A percentile compares a stretch with the other conserved stretches of the same genome.
phyloP scores from a whole-genome alignment of 1,284 basidiomycete genomes.

The Rhodotorula mucilaginosa region DNA sequence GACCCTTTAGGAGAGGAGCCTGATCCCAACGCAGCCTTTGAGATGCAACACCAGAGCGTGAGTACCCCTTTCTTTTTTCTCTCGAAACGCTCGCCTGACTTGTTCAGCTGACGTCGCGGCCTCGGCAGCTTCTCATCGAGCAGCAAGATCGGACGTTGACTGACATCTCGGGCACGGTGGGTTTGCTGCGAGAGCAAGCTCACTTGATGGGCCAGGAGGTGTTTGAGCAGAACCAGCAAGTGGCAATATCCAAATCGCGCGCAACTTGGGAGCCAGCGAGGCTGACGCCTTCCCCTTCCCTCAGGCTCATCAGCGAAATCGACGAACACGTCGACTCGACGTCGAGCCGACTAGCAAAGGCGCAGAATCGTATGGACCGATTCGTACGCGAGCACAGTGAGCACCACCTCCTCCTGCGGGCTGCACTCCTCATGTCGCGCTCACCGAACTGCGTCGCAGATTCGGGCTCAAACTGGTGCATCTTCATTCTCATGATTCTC shows the following conservation, averaged over 20 bases:
- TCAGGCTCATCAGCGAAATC: conserved; percentile 77
- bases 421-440: no score
- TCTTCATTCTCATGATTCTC: conserved; percentile 58
- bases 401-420: conserved; percentile 18
- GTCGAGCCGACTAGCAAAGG: conserved; percentile 65
- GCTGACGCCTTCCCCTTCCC: background rate
- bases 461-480: conserved; percentile 69
- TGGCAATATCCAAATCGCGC: background rate
- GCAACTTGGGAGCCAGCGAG: background rate
- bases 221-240: conserved; percentile 78
- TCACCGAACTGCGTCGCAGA: conserved; percentile 51
- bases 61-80: background rate
- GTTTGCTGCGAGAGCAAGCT: conserved; percentile 77
- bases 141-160: conserved; percentile 83
- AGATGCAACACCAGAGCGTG: conserved; percentile 37
- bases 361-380: conserved; percentile 70
- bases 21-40: conserved; percentile 17
- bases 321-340: conserved; percentile 71
- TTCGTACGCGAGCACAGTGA: conserved; percentile 77
- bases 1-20: background rate
- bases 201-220: conserved; percentile 87
- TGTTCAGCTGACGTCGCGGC: no score
- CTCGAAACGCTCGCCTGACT: background rate
- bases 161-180: conserved; percentile 77
- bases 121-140: conserved; percentile 67